These are phyloP conservation scores for Aureobasidium sp. DNA, from an alignment of 2,329 filamentous ascomycete species.

Conservation along the genomic window DNA sequence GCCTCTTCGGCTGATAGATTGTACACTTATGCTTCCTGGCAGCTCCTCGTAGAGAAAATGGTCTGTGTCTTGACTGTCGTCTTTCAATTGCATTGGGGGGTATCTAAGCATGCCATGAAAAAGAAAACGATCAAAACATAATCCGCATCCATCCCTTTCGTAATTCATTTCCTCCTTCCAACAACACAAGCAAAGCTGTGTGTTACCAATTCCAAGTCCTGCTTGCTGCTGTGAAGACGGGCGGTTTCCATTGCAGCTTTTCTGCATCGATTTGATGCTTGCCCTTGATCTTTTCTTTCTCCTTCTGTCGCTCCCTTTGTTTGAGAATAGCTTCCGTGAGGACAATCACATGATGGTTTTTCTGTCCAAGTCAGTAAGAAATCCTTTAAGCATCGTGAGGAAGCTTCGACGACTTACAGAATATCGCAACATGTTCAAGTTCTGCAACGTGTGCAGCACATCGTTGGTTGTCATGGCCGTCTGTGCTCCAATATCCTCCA, in stretches of 20 bases:
- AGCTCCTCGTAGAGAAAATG: constrained; percentile 12
- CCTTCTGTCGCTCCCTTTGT: constrained; percentile 57
- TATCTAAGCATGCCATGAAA: constrained; percentile 13
- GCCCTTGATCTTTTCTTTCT: constrained; percentile 69
- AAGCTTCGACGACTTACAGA: constrained; percentile 44
- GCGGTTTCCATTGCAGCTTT: constrained; percentile 87
- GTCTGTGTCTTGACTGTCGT: constrained; percentile 1
- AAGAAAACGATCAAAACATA: constrained; percentile 10
- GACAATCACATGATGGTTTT: constrained; percentile 93
- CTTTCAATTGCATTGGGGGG: constrained; percentile 9
- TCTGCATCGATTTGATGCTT: constrained; percentile 68
- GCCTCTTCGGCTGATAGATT: constrained; percentile 10
- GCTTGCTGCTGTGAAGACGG: constrained; percentile 81
- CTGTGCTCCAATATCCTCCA: constrained; percentile 70
- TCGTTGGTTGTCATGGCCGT: constrained; percentile 97
- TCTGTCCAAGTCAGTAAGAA: constrained; percentile 30
- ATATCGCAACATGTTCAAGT: constrained; percentile 90
- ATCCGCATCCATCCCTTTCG: constrained; percentile 3
- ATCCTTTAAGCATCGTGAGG: not conserved
- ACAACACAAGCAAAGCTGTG: not conserved
- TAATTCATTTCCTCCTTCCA: constrained; percentile 5
- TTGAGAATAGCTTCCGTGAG: constrained; percentile 74
- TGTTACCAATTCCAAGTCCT: constrained; percentile 89
- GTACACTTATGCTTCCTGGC: constrained; percentile 13
- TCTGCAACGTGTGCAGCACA: constrained; percentile 89